Evolutionary conservation across 257 asterid species (phyloP), one percentile per base, ranked within the genome.

Genomic region (Jasminum sambac): DNA sequence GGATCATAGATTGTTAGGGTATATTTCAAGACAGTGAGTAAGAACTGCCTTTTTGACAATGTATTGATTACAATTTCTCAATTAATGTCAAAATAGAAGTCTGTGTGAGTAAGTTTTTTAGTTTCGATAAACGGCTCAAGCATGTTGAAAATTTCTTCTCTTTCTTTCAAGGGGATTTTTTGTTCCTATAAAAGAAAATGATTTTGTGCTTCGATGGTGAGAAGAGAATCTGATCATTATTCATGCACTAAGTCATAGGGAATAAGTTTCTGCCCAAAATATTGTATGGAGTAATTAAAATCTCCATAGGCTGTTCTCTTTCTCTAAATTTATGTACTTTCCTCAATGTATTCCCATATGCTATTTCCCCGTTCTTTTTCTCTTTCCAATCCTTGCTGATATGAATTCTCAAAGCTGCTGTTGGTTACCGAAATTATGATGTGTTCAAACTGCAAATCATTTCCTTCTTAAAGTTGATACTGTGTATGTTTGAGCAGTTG

Each of bases 401-500:
- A 48, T n/a, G 9, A 17, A 21, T 50, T 50, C 25, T 19, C 12
- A 4, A 5, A 19, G 1, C 11, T 6, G 13, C 60, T 50, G 19
- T 19, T 19, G 12, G 26, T 50, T 7, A 8, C 0, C 11, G 26
- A 50, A 6, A 8, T 19, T 19, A 17, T 19, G 8, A 12, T 12
- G 8, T 17, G 13, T 19, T 21, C 13, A 14, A 12, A 43, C 13
- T 13, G 11, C 13, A 3, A 43, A 43, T 13, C 50, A 43, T 43
- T 13, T 43, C n/a, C n/a, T 11, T 43, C 50, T 43, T 13, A 43
- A 43, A 43, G 11, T 43, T 13, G 43, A 14, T 43, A 43, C 16
- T 43, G 2, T 43, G 13, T 11, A 11, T 50, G 12, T 21, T 17
- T 50, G 13, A 50, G 73, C 80, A 84, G 88, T 84, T 68, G 76